These are phyloP conservation scores for Pontederia crassipes DNA, from an alignment of 176 grass and related monocot species.

Conservation along the genomic window DNA sequence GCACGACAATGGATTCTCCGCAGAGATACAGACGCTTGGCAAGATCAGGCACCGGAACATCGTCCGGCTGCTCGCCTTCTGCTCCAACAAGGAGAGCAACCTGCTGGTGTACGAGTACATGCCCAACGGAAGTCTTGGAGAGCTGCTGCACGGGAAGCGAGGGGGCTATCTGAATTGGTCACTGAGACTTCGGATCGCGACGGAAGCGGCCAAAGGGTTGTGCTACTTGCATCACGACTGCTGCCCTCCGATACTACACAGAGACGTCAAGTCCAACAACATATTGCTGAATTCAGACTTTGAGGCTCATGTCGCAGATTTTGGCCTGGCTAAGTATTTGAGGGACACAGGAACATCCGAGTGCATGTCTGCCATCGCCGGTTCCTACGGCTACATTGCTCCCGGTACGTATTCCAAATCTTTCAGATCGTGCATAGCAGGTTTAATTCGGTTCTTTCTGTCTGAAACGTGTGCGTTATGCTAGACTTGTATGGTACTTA, in stretches of 20 bases:
- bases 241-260: constrained; percentile 69
- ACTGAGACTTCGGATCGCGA: constrained; percentile 70
- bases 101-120: constrained; percentile 94
- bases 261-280: constrained; percentile 97
- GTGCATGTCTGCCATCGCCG: constrained; percentile 96
- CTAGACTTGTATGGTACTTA: no score
- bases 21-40: constrained; percentile 89
- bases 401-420: constrained; percentile 35
- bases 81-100: constrained; percentile 58
- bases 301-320: constrained; percentile 88
- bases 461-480: no score
- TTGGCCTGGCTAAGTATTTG: constrained; percentile 87
- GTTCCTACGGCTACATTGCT: constrained; percentile 96
- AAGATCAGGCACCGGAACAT: constrained; percentile 87
- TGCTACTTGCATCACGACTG: constrained; percentile 98
- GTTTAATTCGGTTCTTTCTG: no score
- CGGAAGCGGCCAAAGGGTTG: constrained; percentile 80
- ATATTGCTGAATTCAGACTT: constrained; percentile 69
- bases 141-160: constrained; percentile 85
- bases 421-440: no score
- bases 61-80: constrained; percentile 73
- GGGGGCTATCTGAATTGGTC: constrained; percentile 65
- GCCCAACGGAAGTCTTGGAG: constrained; percentile 82
- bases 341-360: constrained; percentile 50
- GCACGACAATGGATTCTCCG: constrained; percentile 76